A percentile compares a stretch with the other conserved stretches of the same genome.
These are phyloP conservation scores for Pelargonium nanum DNA, from an alignment of 345 rosid species.

Conservation along the genomic window DNA sequence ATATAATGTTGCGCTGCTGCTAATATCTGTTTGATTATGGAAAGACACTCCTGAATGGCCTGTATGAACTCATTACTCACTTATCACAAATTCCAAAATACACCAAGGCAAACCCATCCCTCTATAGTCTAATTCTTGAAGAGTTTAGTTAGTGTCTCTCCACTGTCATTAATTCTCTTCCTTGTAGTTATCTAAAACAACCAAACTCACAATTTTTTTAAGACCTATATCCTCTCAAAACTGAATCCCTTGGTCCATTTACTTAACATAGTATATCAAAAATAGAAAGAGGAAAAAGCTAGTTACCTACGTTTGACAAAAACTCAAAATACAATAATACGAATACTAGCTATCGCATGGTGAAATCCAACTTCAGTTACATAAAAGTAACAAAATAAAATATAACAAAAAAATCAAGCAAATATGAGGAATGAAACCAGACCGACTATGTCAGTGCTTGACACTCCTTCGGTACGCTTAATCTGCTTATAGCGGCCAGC, in stretches of 20 bases:
- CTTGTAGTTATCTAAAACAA: background rate
- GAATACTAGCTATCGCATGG: background rate
- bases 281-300: background rate
- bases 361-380: background rate
- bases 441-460: slow-evolving; percentile 80
- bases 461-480: slow-evolving; percentile 76
- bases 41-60: too few species aligned
- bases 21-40: too few species aligned
- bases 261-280: background rate
- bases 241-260: background rate
- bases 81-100: too few species aligned
- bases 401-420: background rate
- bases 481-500: slow-evolving; percentile 76
- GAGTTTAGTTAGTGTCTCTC: background rate
- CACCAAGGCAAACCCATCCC: background rate
- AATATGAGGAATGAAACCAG: slow-evolving; percentile 1
- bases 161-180: background rate
- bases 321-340: too few species aligned
- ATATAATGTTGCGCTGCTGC: too few species aligned
- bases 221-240: background rate
- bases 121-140: background rate
- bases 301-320: too few species aligned
- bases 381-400: too few species aligned
- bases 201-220: too few species aligned
- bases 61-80: too few species aligned